Base-by-base conservation (phyloP, 2,329 filamentous ascomycete genomes). In the Botrytis cinerea region DNA sequence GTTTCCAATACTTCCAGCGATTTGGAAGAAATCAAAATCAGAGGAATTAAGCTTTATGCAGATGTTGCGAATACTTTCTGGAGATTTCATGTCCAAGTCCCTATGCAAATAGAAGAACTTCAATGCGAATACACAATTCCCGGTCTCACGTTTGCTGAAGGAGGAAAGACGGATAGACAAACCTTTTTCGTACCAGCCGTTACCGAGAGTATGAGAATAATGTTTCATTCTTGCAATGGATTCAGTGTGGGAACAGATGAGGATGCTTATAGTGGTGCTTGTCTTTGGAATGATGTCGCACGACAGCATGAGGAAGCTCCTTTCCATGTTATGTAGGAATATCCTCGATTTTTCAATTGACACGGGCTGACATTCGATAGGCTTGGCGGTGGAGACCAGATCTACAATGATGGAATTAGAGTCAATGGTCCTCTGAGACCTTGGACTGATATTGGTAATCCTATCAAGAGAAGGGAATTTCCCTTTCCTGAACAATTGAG, bases 201-300 rank as follows among this genome's bases (percentile, higher is more conserved):
- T 73, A 89, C 90, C 62, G 91, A 98, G 82, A 93, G 93, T 7
- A 98, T 99, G 95, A 94, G 97, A 81, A 93, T 98, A 80, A 97
- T 98, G 93, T 99, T 98, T 83, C 93, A 98, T 84, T 97, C 93
- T 73, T 98, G 96, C 84, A 99, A 99, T 82, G 97, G 96, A 25
- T 99, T 99, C 84, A 95, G 93, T 77, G 87, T 96, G 57, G 93
- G 92, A 71, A 95, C 94, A 5, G 92, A 97, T 81, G 90, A 96
- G 75, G 90, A 93, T 68, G 91, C 91, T 60, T 97, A 94, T 85
- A 95, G 92, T 80, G 96, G 96, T 0, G 92, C 94, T n/a, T 93
- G 93, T 7, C 84, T 99, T 73, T 99, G 96, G 96, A 93, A 96
- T 79, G 95, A 99, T 80, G 95, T 98, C 16, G 82, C 95, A 77